phyloP scores from a whole-genome alignment of 1,284 basidiomycete species.

The Ganoderma lingzhi region DNA sequence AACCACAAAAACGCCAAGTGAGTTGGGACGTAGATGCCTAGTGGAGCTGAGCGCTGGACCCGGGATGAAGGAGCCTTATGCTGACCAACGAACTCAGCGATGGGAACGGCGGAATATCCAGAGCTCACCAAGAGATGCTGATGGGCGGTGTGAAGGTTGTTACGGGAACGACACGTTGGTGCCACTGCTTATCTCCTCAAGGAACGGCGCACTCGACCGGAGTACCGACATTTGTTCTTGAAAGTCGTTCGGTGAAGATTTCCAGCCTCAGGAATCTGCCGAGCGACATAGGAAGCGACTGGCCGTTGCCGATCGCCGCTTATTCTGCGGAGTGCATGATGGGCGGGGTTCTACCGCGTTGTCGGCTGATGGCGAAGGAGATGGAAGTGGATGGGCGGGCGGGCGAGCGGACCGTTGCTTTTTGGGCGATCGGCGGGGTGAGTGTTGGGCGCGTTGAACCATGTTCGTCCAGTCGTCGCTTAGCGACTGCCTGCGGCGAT shows the following conservation, averaged over 20 bases:
- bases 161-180: conserved; percentile 1
- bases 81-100: conserved; percentile 9
- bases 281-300: neutral
- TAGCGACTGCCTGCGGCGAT: neutral
- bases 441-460: conserved; percentile 2
- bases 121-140: conserved; percentile 5
- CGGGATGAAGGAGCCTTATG: conserved; percentile 19
- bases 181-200: conserved; percentile 3
- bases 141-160: conserved; percentile 4
- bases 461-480: conserved; percentile 7
- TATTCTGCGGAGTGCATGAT: neutral
- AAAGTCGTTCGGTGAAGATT: neutral
- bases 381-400: conserved; percentile 10
- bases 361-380: conserved; percentile 7
- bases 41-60: conserved; percentile 12
- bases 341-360: neutral
- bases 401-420: conserved; percentile 23
- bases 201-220: neutral
- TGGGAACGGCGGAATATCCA: conserved; percentile 7
- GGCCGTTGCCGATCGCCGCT: conserved; percentile 3
- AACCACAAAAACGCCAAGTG: neutral
- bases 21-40: neutral
- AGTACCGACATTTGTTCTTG: neutral
- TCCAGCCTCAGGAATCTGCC: neutral
- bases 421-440: conserved; percentile 20